Evolutionary conservation across 495 filamentous ascomycete species (phyloP).

Genomic region (Durotheca rogersii): DNA sequence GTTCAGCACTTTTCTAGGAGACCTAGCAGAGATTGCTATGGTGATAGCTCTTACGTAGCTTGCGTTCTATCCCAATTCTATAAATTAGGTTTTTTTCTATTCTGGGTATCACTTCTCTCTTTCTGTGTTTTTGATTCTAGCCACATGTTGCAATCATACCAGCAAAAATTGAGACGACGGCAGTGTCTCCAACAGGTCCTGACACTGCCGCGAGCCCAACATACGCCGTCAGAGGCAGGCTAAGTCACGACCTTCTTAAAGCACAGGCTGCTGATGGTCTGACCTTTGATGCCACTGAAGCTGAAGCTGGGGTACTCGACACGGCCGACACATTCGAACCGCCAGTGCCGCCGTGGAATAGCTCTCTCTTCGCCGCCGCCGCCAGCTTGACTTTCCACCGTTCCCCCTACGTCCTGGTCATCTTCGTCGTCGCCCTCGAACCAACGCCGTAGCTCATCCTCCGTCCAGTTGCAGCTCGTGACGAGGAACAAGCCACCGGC

Average conservation of each 20-base stretch:
- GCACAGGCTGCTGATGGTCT: conserved; percentile 80
- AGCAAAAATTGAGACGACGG: too few relatives aligned
- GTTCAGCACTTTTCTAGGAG: too few relatives aligned
- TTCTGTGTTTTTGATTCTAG: not conserved
- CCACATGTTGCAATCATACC: too few relatives aligned
- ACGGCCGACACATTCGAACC: conserved; percentile 54
- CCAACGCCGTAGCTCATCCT: conserved; percentile 77
- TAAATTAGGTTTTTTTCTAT: not conserved
- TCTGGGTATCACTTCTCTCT: conserved; percentile 8
- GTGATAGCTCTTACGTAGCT: too few relatives aligned
- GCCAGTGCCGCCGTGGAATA: too few relatives aligned
- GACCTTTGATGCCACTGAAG: conserved; percentile 83
- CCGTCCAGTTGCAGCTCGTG: conserved; percentile 98
- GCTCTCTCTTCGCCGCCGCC: too few relatives aligned
- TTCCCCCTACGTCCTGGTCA: conserved; percentile 2
- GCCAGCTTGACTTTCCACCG: too few relatives aligned
- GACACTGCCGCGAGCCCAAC: too few relatives aligned
- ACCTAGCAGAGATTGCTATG: too few relatives aligned
- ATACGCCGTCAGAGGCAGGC: too few relatives aligned
- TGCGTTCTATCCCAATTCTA: conserved; percentile 1
- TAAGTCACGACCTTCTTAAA: conserved; percentile 56
- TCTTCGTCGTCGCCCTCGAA: conserved; percentile 51
- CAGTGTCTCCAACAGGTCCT: too few relatives aligned
- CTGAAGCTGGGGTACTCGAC: conserved; percentile 81
- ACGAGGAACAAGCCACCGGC: conserved; percentile 73